Percentiles rank a stretch among this genome's conserved stretches.
Evolutionary conservation across 1,284 basidiomycete genomes (phyloP).

Genomic region (Tranzscheliella williamsii): DNA sequence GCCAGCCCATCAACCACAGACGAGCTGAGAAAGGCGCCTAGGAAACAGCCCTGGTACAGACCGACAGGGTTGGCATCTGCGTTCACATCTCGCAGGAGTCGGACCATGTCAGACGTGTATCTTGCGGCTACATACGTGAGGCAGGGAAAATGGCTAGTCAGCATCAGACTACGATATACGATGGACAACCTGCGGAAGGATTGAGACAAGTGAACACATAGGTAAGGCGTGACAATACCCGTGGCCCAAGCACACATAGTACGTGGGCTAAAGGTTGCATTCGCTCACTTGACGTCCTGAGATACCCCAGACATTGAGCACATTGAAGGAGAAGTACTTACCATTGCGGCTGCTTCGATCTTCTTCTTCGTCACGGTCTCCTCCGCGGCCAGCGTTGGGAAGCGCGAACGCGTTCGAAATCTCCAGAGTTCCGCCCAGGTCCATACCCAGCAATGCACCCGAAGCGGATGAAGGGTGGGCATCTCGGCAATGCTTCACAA

Average conservation of each 20-base stretch:
- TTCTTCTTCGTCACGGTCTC: constrained; percentile 52
- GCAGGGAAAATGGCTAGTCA: too few species aligned
- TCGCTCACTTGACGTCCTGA: too few species aligned
- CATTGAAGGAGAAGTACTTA: constrained; percentile 6
- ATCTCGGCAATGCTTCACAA: constrained; percentile 60
- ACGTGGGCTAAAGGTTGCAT: too few species aligned
- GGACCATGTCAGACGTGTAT: constrained; percentile 83
- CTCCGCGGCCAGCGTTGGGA: constrained; percentile 41
- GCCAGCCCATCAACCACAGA: constrained; percentile 77
- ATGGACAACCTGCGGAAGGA: too few species aligned
- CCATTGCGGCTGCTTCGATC: constrained; percentile 48
- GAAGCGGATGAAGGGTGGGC: constrained; percentile 55
- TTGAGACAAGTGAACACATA: too few species aligned
- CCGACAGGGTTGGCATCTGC: constrained; percentile 93
- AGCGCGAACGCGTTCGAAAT: constrained; percentile 57
- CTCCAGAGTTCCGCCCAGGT: constrained; percentile 55
- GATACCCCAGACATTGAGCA: too few species aligned
- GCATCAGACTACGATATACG: too few species aligned
- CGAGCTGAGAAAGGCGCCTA: constrained; percentile 66
- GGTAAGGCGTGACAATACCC: too few species aligned
- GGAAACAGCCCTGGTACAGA: constrained; percentile 97
- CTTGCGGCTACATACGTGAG: too few species aligned
- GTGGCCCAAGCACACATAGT: too few species aligned
- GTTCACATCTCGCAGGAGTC: constrained; percentile 85
- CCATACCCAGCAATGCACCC: constrained; percentile 57